Evolutionary conservation across 371 early-diverging fungal species (phyloP), one percentile per base, ranked within the genome.

Genomic region (Mycotypha africana): DNA sequence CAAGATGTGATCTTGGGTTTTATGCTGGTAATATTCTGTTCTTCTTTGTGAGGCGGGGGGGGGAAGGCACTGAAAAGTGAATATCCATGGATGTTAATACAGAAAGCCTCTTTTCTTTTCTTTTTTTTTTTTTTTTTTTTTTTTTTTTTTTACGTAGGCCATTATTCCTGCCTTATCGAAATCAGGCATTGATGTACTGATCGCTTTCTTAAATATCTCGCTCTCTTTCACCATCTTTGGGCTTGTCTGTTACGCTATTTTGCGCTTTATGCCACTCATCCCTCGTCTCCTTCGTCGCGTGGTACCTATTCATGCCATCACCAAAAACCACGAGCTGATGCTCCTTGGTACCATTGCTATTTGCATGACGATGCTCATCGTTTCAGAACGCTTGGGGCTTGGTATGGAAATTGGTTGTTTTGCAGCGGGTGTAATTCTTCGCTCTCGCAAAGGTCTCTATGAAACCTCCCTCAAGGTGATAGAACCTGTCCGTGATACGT

Each of bases 321-420:
- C 46, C 15, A 49, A 56, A 19, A 69, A 55, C 33, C 59, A 62
- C 42, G 79, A 80, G 45, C 54, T 80, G 24, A 65, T 62, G 46
- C 42, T 84, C 30, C 49, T 84, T 14, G 73, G 72, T 5, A 62
- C 67, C 2, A 62, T 82, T n/a, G 72, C 74, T 8, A 42, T 74
- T 11, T 78, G 81, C 38, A 51, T 81, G 60, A 38, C 60, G 23
- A 64, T 76, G 55, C 48, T 77, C 15, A 31, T 67, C 8, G 21
- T 81, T 8, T 69, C 75, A 6, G 62, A 56, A 7, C 26, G 47
- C 19, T 60, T 82, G 20, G 78, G 75, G 1, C 50, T 80, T 17
- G 74, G 75, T 20, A 68, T 76, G 60, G 84, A 84, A 51, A 23
- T 84, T 6, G 78, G 76, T 2, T 81, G 78, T 34, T 84, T 84